phyloP scores from a whole-genome alignment of 257 asterid species.

The Agastache rugosa region DNA sequence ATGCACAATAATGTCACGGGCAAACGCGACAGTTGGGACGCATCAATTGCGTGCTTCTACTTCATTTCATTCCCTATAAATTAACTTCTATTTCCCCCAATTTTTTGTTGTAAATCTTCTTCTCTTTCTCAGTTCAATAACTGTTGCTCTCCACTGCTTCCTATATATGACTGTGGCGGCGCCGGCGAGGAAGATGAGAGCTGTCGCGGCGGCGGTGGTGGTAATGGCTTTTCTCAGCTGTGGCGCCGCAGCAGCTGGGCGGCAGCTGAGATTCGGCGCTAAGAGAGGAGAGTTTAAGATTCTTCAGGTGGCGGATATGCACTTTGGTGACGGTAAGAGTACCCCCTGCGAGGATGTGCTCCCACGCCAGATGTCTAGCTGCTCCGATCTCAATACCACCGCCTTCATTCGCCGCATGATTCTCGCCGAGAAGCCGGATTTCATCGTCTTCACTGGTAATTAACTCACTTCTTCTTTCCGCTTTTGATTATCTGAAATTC shows the following conservation, averaged over 20 bases:
- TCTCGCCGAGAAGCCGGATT: conserved; percentile 76
- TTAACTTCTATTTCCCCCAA: background rate
- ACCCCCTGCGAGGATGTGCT: conserved; percentile 76
- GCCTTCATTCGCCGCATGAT: conserved; percentile 76
- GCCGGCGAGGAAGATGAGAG: conserved; percentile 3
- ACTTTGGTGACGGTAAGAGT: conserved; percentile 67
- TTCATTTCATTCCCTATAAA: background rate
- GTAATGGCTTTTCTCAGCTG: conserved; percentile 40
- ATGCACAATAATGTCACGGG: conserved; percentile 33
- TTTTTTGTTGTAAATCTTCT: background rate
- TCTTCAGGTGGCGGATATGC: conserved; percentile 97
- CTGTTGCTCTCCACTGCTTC: background rate
- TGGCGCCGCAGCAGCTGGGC: conserved; percentile 32
- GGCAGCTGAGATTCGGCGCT: conserved; percentile 62
- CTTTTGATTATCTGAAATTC: background rate
- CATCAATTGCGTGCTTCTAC: conserved; percentile 15
- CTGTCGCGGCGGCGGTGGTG: conserved; percentile 24
- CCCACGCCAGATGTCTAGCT: conserved; percentile 61
- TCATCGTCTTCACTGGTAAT: conserved; percentile 81
- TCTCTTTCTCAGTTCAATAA: background rate
- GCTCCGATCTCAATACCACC: conserved; percentile 94
- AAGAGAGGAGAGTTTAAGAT: conserved; percentile 76
- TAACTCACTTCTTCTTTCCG: background rate
- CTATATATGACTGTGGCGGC: conserved; percentile 26
- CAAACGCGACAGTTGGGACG: conserved; percentile 38